Evolutionary conservation across 2,329 filamentous ascomycete genomes (phyloP), one percentile per base, ranked within the genome.

Genomic region (Neoarthrinium moseri): DNA sequence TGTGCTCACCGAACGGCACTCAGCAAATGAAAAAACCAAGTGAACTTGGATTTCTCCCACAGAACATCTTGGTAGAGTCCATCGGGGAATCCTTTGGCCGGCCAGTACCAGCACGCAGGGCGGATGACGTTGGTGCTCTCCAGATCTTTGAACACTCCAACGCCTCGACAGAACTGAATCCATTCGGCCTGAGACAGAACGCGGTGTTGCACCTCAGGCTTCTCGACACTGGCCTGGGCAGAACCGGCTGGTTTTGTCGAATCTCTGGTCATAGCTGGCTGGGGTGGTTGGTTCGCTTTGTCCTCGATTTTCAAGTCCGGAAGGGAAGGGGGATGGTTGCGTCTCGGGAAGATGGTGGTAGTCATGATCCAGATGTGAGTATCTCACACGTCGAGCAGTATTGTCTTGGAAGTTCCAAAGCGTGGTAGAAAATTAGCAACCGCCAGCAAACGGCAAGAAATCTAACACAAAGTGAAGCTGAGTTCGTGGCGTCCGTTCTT

Each of bases 51-150:
- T 24, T 73, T 72, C 46, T 73, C 62, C 29, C 53, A 55, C 18
- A 78, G 64, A 11, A 75, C 64, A 46, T 78, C 75, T 42, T 64
- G 66, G 54, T 78, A 80, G 4, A 80, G 62, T 1, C 76, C 76
- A 11, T 62, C 64, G 5, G 70, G 69, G 53, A 80, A 69, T 8
- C 75, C 73, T 30, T 62, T 63, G 0, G 74, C 67, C 1, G 75
- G 73, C 69, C 71, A 78, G 51, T 65, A 61, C 53, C 63, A 66
- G 45, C 59, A 65, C 4, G 60, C 68, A 1, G 72, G 70, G 40
- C 74, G 70, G 22, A 72, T 58, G 3, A 74, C 61, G 13, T 57
- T 56, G 30, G 70, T 63, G 8, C 67, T 61, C 50, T 78, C 76
- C n/a, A 61, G 58, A 43, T 75, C 73, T 17, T 55, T 62, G 43